phyloP scores from a whole-genome alignment of 257 asterid genomes.

The Eucommia ulmoides region DNA sequence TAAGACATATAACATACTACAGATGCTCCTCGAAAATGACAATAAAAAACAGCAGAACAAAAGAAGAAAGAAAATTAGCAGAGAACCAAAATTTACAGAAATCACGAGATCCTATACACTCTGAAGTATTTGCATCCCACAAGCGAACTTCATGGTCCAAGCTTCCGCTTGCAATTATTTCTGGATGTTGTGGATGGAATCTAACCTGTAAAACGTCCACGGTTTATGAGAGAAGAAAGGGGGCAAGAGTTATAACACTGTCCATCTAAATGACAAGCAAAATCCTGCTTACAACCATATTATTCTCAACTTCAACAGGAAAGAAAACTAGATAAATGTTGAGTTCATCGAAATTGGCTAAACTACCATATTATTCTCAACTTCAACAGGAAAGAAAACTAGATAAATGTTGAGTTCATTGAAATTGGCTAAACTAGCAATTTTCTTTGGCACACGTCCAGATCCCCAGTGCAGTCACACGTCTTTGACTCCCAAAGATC shows the following conservation, averaged over 20 bases:
- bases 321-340: neutral
- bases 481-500: too few relatives aligned
- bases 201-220: constrained; percentile 2
- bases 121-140: neutral
- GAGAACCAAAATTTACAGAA: neutral
- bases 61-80: neutral
- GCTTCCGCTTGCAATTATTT: constrained; percentile 1
- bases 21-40: neutral
- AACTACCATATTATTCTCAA: neutral
- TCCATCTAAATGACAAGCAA: neutral
- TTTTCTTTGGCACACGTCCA: too few relatives aligned
- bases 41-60: too few relatives aligned
- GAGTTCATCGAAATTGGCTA: neutral
- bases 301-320: neutral
- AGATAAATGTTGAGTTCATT: too few relatives aligned
- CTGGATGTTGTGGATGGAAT: constrained; percentile 1
- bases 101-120: constrained; percentile 3
- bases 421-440: too few relatives aligned
- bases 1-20: neutral
- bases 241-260: neutral
- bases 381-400: neutral
- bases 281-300: neutral
- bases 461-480: too few relatives aligned
- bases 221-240: neutral
- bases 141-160: constrained; percentile 2